Percentiles rank a stretch among this genome's conserved stretches.
These are phyloP conservation scores for Davidsoniella virescens DNA, from an alignment of 2,329 filamentous ascomycete genomes.

Conservation along the genomic window DNA sequence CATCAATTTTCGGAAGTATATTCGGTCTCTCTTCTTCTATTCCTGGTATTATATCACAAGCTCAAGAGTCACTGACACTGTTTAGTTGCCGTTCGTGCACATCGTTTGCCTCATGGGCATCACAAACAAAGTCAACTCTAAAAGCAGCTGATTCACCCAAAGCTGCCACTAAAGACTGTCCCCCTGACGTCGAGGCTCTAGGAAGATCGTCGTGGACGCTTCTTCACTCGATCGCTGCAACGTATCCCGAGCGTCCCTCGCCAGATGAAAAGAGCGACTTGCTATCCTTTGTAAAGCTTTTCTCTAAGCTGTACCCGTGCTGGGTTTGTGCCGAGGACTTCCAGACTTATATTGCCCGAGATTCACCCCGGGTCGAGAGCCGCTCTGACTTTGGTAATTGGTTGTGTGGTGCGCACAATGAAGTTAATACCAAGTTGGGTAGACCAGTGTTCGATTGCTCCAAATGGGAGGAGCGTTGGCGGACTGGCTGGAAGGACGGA, in stretches of 20 bases:
- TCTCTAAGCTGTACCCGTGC: constrained; percentile 83
- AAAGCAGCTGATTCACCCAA: constrained; percentile 19
- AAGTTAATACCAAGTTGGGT: constrained; percentile 75
- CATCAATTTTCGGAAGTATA: no score
- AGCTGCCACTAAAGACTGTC: constrained; percentile 48
- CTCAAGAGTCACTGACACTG: neutral
- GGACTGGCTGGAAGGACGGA: constrained; percentile 68
- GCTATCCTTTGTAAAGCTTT: constrained; percentile 58
- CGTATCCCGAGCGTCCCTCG: constrained; percentile 60
- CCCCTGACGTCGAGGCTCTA: constrained; percentile 74
- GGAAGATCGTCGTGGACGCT: constrained; percentile 87
- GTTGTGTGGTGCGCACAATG: constrained; percentile 78
- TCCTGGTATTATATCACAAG: no score
- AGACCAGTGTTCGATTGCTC: constrained; percentile 83
- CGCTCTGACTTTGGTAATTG: constrained; percentile 46
- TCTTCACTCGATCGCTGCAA: constrained; percentile 77
- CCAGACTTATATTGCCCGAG: constrained; percentile 56
- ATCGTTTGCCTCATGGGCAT: constrained; percentile 46
- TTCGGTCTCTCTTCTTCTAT: no score
- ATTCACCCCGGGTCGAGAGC: constrained; percentile 18
- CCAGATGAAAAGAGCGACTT: constrained; percentile 58
- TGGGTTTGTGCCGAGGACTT: constrained; percentile 94
- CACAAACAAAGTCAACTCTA: constrained; percentile 31
- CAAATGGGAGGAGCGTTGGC: constrained; percentile 87
- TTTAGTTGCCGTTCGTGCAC: constrained; percentile 55